Evolutionary conservation across 768 basidiomycete species (phyloP).

Genomic region (Lactarius pseudohatsudake): DNA sequence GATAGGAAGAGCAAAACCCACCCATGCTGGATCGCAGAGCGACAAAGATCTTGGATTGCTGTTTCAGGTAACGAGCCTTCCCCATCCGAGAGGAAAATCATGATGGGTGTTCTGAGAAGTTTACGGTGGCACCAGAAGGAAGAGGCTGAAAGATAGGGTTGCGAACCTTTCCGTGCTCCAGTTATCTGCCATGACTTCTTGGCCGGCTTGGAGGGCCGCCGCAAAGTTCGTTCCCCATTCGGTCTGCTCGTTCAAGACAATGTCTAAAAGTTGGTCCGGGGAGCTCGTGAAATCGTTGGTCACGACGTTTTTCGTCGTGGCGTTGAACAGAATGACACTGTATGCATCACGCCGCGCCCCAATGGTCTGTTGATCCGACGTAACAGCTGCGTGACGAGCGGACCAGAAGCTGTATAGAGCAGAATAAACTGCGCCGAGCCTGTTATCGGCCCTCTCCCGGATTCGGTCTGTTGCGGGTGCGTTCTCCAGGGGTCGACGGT

Average conservation of each 20-base stretch:
- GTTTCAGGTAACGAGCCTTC: constrained; percentile 32
- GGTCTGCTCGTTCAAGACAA: constrained; percentile 25
- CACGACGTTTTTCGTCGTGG: neutral
- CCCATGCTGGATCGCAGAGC: constrained; percentile 47
- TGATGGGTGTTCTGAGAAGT: neutral
- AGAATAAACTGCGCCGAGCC: neutral
- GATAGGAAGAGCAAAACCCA: constrained; percentile 24
- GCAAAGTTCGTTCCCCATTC: constrained; percentile 45
- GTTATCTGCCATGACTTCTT: constrained; percentile 41
- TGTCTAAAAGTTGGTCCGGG: neutral
- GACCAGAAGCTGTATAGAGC: neutral
- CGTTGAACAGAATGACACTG: neutral
- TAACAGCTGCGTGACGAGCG: neutral
- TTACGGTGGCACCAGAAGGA: neutral
- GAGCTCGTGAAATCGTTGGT: neutral
- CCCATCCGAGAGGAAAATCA: neutral
- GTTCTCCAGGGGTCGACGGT: constrained; percentile 34
- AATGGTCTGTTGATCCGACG: neutral
- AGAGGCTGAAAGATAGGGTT: constrained; percentile 26
- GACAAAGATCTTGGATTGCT: constrained; percentile 44
- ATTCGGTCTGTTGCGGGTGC: neutral
- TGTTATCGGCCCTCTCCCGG: neutral
- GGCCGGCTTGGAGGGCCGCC: constrained; percentile 41
- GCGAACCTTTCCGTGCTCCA: constrained; percentile 52
- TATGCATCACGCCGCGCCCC: neutral